Base-by-base conservation (phyloP, 1,284 basidiomycete species). In the Marasmius sp. region DNA sequence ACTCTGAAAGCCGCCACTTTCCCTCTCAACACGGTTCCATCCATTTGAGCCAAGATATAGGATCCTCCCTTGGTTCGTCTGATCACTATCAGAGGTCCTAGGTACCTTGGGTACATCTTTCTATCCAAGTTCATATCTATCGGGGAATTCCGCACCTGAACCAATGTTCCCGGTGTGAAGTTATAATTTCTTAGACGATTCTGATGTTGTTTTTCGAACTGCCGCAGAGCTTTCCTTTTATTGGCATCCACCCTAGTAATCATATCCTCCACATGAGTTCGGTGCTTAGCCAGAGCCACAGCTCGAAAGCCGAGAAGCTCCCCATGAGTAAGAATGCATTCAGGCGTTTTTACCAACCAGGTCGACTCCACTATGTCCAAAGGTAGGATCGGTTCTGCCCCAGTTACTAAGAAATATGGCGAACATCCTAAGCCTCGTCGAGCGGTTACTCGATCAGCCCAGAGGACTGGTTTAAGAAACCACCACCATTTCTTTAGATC, bases 31-130 rank as follows among this genome's bases (percentile, higher is more conserved):
- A 61, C 41, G 27, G 60, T 57, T 39, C 60, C 60, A 61, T 61
- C 60, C 60, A 61, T 61, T 22, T 61, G 43, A 22, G 59, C 52
- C n/a, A 60, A 14, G 14, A 60, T 55, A 48, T 60, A 60, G 9
- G 59, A 38, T 34, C 53, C 59, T n/a, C 59, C 59, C 37, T 48
- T 56, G 8, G 59, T 49, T 48, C 49, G 11, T n/a, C 36, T 11
- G 9, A 60, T 56, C 39, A 60, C 59, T 47, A 60, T 38, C 20
- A 52, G n/a, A 8, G 50, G 58, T 20, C 59, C 59, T 8, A 34
- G 6, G 43, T 55, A 55, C 22, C 45, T 22, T 16, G 52, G 39
- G 16, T 60, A 45, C 52, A 56, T 47, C 34, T 60, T 60, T 47
- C 39, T 12, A 22, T 60, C 51, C 20, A 60, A 39, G 36, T 16